Evolutionary conservation across 108 stramenopile genomes (phyloP).

Genomic region (Poteriospumella lacustris): DNA sequence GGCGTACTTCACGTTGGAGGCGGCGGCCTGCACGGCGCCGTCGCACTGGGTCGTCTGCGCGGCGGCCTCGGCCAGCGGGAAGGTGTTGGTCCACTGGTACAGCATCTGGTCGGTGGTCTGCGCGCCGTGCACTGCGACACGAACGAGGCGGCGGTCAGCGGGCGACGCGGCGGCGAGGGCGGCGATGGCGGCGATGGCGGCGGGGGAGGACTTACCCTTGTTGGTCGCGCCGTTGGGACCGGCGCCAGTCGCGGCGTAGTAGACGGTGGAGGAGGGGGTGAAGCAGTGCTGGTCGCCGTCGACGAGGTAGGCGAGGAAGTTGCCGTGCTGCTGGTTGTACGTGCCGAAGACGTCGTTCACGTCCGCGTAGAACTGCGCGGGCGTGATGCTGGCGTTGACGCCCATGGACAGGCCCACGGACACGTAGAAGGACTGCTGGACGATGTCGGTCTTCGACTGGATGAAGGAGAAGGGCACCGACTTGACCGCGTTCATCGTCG

Average conservation of each 20-base stretch:
- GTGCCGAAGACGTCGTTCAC: constrained; percentile 3
- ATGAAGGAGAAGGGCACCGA: background rate
- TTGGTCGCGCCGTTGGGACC: background rate
- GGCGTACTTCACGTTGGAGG: background rate
- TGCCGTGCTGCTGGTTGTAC: background rate
- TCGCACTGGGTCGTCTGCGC: background rate
- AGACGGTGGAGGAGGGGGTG: background rate
- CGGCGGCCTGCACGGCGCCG: background rate
- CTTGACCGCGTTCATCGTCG: background rate
- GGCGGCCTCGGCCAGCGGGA: background rate
- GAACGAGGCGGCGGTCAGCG: background rate
- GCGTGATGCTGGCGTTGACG: background rate
- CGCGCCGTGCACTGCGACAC: background rate
- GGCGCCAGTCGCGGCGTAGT: constrained; percentile 18
- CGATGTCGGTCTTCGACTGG: constrained; percentile 16
- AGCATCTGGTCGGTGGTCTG: background rate
- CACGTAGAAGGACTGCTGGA: constrained; percentile 22
- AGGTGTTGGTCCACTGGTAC: background rate
- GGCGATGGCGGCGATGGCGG: background rate
- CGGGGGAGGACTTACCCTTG: background rate
- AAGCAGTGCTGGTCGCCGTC: constrained; percentile 29
- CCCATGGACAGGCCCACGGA: background rate
- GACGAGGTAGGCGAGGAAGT: constrained; percentile 18
- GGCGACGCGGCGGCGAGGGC: background rate
- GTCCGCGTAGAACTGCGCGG: constrained; percentile 9